Conservation (phyloP, 177 flowering plant genomes). For the Vitis hybrid region DNA sequence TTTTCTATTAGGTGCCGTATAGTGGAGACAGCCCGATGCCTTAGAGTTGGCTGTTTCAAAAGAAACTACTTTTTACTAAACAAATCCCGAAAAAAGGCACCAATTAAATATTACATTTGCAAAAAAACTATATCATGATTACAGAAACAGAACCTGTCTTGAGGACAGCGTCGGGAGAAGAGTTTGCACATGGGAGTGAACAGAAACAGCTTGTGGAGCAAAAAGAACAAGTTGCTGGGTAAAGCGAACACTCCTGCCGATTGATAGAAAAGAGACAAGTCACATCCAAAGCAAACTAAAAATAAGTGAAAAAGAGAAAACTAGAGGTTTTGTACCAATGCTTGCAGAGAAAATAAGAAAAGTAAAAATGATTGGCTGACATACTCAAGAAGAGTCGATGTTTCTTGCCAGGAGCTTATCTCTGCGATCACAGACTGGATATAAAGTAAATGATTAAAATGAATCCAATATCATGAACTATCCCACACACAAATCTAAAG, state of each 20-base stretch:
- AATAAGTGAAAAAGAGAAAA: not conserved
- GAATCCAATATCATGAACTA: not conserved
- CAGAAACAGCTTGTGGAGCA: constrained; percentile 97
- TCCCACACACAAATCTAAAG: too few relatives aligned
- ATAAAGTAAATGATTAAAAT: constrained; percentile 13
- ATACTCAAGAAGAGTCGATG: constrained; percentile 88
- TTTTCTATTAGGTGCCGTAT: constrained; percentile 91
- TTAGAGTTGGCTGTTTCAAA: constrained; percentile 72
- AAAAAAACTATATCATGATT: not conserved
- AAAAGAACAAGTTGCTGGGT: constrained; percentile 96
- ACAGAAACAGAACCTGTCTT: constrained; percentile 68
- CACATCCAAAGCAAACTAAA: not conserved
- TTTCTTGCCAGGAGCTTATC: constrained; percentile 86
- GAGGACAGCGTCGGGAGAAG: constrained; percentile 85
- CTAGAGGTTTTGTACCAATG: not conserved
- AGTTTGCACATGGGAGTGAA: constrained; percentile 76
- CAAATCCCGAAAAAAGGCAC: not conserved
- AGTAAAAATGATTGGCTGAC: constrained; percentile 17
- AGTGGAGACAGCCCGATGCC: constrained; percentile 89
- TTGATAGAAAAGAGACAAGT: not conserved
- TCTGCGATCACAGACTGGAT: constrained; percentile 89
- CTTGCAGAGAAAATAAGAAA: not conserved
- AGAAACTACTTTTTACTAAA: constrained; percentile 11
- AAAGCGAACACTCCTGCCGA: constrained; percentile 81
- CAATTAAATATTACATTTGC: not conserved